Percentiles rank a stretch among this genome's conserved stretches.
Conservation (phyloP, 441 rosid species). For the Macaranga tanarius region DNA sequence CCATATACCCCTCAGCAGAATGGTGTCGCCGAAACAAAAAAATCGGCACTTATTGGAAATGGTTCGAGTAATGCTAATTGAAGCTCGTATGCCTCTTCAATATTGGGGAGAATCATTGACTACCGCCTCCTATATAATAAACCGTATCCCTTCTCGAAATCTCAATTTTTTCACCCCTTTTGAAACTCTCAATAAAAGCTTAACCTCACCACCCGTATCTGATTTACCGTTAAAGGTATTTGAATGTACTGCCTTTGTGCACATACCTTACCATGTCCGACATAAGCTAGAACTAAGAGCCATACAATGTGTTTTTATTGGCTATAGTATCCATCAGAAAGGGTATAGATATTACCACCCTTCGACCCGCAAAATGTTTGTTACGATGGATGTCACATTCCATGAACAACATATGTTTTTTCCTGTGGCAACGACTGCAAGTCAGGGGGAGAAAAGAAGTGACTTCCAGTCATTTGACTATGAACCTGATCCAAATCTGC, state of each 20-base stretch:
- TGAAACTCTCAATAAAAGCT: not conserved
- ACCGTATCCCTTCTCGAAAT: not conserved
- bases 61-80: not conserved
- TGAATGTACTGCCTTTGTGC: not conserved
- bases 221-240: not conserved
- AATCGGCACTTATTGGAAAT: not conserved
- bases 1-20: not conserved
- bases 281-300: not conserved
- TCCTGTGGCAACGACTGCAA: not conserved
- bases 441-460: not conserved
- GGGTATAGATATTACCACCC: not conserved
- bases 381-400: not conserved
- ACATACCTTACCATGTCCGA: not conserved
- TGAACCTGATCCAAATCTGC: no score
- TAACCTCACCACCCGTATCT: not conserved
- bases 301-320: not conserved
- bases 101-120: not conserved
- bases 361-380: not conserved
- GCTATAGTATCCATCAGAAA: not conserved
- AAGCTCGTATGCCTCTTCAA: not conserved
- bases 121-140: not conserved
- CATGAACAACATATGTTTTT: slow-evolving; percentile 2
- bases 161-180: not conserved
- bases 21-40: not conserved
- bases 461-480: no score